Evolutionary conservation across 768 basidiomycete species (phyloP), one percentile per base, ranked within the genome.

Genomic region (Gymnopilus dilepis): DNA sequence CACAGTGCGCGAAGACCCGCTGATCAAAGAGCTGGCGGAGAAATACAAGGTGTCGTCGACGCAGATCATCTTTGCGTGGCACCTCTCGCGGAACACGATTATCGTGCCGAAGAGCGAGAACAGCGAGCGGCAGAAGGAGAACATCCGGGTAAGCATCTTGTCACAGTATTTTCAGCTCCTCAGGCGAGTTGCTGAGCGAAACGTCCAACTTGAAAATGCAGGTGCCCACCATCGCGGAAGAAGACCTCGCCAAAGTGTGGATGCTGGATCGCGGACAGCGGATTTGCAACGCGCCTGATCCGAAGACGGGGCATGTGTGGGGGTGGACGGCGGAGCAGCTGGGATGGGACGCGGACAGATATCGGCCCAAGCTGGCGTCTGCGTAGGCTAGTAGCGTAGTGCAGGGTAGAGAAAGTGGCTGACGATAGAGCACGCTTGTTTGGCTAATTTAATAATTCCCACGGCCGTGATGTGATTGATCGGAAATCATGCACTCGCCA

Each of bases 31-130:
- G 42, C 69, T 86, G 6, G 83, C 85, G 7, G 63, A 73, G 59
- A 85, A 84, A 61, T 80, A 85, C 67, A 75, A 74, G 4, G 81
- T 74, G 3, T 71, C 77, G 0, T 73, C 83, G 1, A 80, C 76
- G 3, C 84, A 85, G 67, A 70, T 87, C 40, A 78, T 80, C 31
- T 70, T 86, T 6, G 79, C 81, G 0, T 87, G 85, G 85, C 81
- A 84, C 64, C 47, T 84, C 41, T 74, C 79, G 13, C 72, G 83
- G 21, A 79, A 80, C 0, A 78, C 77, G 6, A 69, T 76, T 19
- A 75, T 78, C 5, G 73, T 85, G 1, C 83, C 85, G 3, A 84
- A 82, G 73, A 84, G 82, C 58, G 71, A 72, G 19, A 76, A 84
- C 60, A 67, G 69, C 21, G 77, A 77, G 26, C 73, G 80, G 45